Base-by-base conservation (phyloP, 345 rosid genomes). In the Arabidopsis suecica region DNA sequence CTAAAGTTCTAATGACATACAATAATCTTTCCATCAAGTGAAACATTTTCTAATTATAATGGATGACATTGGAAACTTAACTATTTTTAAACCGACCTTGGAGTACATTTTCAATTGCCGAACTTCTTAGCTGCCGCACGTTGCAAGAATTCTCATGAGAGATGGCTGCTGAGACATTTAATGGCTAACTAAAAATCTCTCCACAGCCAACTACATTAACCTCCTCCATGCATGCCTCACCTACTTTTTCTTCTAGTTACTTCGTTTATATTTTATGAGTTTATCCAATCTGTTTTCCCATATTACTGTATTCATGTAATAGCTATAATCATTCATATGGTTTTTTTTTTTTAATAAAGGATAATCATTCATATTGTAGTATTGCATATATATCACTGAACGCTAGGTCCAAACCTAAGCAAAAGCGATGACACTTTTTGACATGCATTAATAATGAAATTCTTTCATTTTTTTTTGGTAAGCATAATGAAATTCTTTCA, bases 171-270 rank as follows among this genome's bases (percentile, higher is more conserved):
- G 14, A 14, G 16, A 40, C n/a, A 59, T 58, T 67, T 37, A 67
- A 67, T 67, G 55, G 44, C 61, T 50, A 18, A 47, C 59, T 47
- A 56, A n/a, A 41, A 23, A 8, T 45, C 59, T n/a, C 59, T 53
- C 64, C 49, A 61, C 71, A 44, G 18, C 76, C 69, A 62, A 62
- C 62, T 41, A 40, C 69, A 62, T 40, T 40, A 40, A 50, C 61
- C 51, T 50, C 51, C 28, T 61, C 48, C 32, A 28, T 58, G n/a
- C 68, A 71, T 50, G 75, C 51, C 42, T 51, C 60, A 72, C 68
- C 69, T 28, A 72, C 60, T 59, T 69, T 49, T 6, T 33, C 13
- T 47, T 48, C 44, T 16, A 30, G 42, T 56, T 34, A 60, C 66
- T 47, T 63, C 23, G 4, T 34, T 45, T 58, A 56, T 55, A 9